Base-by-base conservation (phyloP, 768 basidiomycete species). In the Calocybe gangraenosa region DNA sequence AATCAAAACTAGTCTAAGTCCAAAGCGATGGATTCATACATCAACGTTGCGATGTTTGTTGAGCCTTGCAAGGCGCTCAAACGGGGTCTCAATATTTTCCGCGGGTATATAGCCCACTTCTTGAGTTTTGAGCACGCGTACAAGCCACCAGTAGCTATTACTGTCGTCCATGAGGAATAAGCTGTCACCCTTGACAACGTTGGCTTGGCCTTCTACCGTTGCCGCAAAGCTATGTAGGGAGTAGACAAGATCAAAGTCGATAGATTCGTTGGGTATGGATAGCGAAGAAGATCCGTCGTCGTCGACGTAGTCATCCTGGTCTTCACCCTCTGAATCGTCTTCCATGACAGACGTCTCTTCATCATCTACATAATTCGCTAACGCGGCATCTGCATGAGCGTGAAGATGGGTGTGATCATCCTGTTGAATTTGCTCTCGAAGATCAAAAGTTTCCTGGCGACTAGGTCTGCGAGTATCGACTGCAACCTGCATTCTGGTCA, bases 61-160 rank as follows among this genome's bases (percentile, higher is more conserved):
- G 44, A 98, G 74, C 46, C 96, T 73, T 0, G 96, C 96, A 5
- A 98, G 78, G 28, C 96, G 79, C 61, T 99, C 96, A 57, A 92
- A 96, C 0, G 96, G 96, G 0, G 96, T 99, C 64, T 99, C 96
- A 54, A 99, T 97, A 63, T 97, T 98, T 68, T 99, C 96, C 0
- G 96, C 96, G 14, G 96, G 96, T 40, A 99, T 98, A 64, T 99
- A 99, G 0, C 96, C 96, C 13, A 99, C 92, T 58, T 96, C 93
- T 65, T 97, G 93, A 7, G 95, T 97, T 70, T 97, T 98, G 52
- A 99, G 82, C 7, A 99, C 96, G 37, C 93, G 82, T 7, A 99
- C 95, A 40, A 98, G 87, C 96, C 96, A 98, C 96, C 96, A 98
- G 69, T 99, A 99, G 66, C 90, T 92, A 65, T 99, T 98, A 46